Percentiles rank a stretch among this genome's conserved stretches.
These are phyloP conservation scores for Fusarium decemcellulare DNA, from an alignment of 2,329 filamentous ascomycete genomes.

Conservation along the genomic window DNA sequence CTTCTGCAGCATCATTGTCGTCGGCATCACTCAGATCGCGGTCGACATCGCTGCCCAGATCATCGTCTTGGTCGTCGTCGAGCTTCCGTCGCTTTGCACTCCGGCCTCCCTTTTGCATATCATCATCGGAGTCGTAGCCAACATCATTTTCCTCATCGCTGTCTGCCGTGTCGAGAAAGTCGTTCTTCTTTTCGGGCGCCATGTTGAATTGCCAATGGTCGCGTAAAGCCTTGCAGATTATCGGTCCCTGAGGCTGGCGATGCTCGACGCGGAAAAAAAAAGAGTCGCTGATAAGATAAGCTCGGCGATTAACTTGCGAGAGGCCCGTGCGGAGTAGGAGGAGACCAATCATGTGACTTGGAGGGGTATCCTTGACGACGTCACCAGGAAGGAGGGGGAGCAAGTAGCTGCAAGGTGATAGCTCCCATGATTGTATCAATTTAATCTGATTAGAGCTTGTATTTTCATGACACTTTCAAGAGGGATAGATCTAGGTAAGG, in stretches of 20 bases:
- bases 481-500: no score
- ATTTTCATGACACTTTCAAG: no score
- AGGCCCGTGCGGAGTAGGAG: neutral
- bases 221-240: slow-evolving; percentile 6
- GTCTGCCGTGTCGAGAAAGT: slow-evolving; percentile 74
- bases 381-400: slow-evolving; percentile 23
- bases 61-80: slow-evolving; percentile 55
- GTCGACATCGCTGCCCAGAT: slow-evolving; percentile 55
- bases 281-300: slow-evolving; percentile 46
- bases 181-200: slow-evolving; percentile 78
- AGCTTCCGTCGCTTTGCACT: slow-evolving; percentile 75
- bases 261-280: slow-evolving; percentile 39
- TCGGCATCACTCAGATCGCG: slow-evolving; percentile 53
- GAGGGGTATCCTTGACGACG: slow-evolving; percentile 31
- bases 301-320: neutral
- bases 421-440: no score
- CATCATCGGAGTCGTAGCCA: slow-evolving; percentile 79
- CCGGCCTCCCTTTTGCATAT: slow-evolving; percentile 76
- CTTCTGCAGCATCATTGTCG: slow-evolving; percentile 50
- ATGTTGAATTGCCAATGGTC: slow-evolving; percentile 57
- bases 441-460: neutral
- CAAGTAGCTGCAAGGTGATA: neutral
- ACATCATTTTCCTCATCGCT: slow-evolving; percentile 71
- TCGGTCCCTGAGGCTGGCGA: slow-evolving; percentile 24
- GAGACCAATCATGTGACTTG: slow-evolving; percentile 36